Evolutionary conservation across 1,284 basidiomycete genomes (phyloP), one percentile per base, ranked within the genome.

Genomic region (Leccinum angustisporum): DNA sequence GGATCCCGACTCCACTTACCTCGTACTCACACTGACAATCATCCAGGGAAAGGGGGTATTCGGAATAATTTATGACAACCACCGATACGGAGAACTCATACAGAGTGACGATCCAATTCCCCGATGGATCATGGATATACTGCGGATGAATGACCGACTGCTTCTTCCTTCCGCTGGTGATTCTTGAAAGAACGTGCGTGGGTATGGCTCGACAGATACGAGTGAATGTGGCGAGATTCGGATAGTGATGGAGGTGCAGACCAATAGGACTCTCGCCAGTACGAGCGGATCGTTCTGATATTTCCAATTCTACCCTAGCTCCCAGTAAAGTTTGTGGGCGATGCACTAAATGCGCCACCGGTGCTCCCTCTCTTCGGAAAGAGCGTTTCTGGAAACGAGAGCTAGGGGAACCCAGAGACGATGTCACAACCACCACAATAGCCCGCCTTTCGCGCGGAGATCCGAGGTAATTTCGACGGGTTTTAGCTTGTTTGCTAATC

Each of bases 221-320:
- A 43, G 48, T 27, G 60, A 34, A 57, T 51, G 38, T 34, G 56
- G 51, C 16, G 54, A 53, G 60, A 63, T 61, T 34, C 52, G 56
- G 36, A 36, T 31, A 31, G 51, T 57, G 48, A 63, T 46, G 54
- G 56, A 53, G 57, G 25, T 52, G 58, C 59, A 61, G 53, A 53
- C 55, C 56, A 59, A 16, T 57, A n/a, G 31, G 59, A 66, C 65
- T 60, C 66, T 16, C 56, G 38, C 34, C 13, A 36, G 50, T 10
- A 16, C 36, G 31, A 40, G 70, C 25, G 64, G 60, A 61, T 63
- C 58, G 18, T 46, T 46, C 36, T 62, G 61, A 27, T n/a, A 61
- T 60, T 59, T 59, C 48, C 57, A 54, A 66, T 56, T 51, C 55
- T 46, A 54, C 56, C 21, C 6, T 21, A 14, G 21, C 9, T 30